phyloP scores from a whole-genome alignment of 108 stramenopile genomes.

The Skeletonema costatum region DNA sequence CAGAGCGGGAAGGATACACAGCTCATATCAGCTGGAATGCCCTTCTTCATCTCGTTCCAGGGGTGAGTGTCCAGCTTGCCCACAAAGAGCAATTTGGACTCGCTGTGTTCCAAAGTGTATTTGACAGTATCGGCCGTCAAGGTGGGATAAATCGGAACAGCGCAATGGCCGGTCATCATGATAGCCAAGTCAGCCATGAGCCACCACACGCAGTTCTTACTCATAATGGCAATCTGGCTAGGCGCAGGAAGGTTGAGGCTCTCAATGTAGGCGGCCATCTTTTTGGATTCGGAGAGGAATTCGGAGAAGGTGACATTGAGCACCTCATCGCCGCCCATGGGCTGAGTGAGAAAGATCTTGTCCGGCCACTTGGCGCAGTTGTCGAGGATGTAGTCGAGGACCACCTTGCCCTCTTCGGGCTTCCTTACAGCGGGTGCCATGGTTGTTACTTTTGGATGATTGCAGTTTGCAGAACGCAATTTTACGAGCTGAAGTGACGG shows the following conservation, averaged over 20 bases:
- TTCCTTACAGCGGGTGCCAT: not conserved
- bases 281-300: conserved; percentile 30
- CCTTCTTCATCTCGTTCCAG: conserved; percentile 78
- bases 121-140: conserved; percentile 67
- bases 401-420: conserved; percentile 47
- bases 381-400: conserved; percentile 69
- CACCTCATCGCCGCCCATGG: conserved; percentile 67
- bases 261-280: conserved; percentile 72
- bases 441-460: too few relatives aligned
- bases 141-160: conserved; percentile 75
- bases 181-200: conserved; percentile 80
- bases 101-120: conserved; percentile 79
- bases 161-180: conserved; percentile 73
- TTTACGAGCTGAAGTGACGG: too few relatives aligned
- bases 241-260: conserved; percentile 40
- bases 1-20: conserved; percentile 71
- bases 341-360: conserved; percentile 70
- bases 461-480: too few relatives aligned
- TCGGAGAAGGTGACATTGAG: conserved; percentile 64
- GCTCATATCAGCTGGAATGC: conserved; percentile 57
- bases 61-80: conserved; percentile 77
- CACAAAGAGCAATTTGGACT: conserved; percentile 75
- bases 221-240: conserved; percentile 70
- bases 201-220: conserved; percentile 83
- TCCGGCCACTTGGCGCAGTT: conserved; percentile 58